Evolutionary conservation across 2,329 filamentous ascomycete genomes (phyloP), one percentile per base, ranked within the genome.

Genomic region (Calycina marina): DNA sequence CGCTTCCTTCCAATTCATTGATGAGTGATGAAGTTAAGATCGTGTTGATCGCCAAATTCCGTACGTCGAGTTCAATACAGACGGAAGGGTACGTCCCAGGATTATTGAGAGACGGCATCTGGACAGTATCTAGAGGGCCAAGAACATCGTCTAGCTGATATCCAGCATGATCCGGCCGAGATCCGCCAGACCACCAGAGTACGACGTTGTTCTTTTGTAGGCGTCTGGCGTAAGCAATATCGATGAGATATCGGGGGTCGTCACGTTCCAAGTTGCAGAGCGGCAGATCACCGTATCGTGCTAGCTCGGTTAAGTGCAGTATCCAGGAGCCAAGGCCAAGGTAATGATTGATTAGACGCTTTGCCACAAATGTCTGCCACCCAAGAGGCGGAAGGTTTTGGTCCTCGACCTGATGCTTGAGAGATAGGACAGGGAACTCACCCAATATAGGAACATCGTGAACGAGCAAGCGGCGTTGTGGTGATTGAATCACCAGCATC

Each of bases 1-100:
- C 85, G 3, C 77, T 75, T 1, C 88, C 88, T 52, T 98, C 90
- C 2, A 93, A 74, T 43, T 96, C 90, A 48, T 94, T 96, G 63
- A 98, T 86, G 6, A 99, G 70, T 1, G 90, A 93, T 0, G 88
- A 93, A 0, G 90, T 94, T 12, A 99, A 64, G 29, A 99, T 92
- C 0, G 92, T 98, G 58, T 98, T 98, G 59, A 98, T 96, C 4
- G 85, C 80, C 10, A 99, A 67, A 49, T 98, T 98, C 28, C 86
- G 81, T 30, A 98, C 73, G 40, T 92, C 84, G 10, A 99, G 59
- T 46, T 99, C 90, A 40, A 98, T 90, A 52, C 90, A 98, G 3
- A 98, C 90, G 0, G 88, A 93, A 1, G 86, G 80, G 54, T 93
- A 98, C 0, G 88, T 92, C 25, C 86, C 88, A 0, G 88, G 81